These are phyloP conservation scores for Mycena crocata DNA, from an alignment of 768 basidiomycete species.

Conservation along the genomic window DNA sequence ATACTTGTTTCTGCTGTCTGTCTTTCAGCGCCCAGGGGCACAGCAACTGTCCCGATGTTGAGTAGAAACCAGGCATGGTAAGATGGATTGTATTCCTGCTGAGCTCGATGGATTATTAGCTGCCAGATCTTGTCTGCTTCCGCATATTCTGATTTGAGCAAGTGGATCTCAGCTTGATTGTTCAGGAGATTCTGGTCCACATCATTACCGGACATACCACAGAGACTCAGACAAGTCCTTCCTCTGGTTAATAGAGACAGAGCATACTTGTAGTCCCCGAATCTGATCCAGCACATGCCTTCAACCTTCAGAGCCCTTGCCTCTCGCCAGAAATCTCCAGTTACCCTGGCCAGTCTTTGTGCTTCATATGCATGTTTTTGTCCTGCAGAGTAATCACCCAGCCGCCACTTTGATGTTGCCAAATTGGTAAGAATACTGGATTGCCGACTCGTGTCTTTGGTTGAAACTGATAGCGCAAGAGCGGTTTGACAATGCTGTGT, in stretches of 20 bases:
- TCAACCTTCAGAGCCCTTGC: not conserved
- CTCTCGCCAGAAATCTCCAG: not conserved
- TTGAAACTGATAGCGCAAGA: not conserved
- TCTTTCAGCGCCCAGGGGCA: not conserved
- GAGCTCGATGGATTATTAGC: not conserved
- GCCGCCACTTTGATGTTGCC: not conserved
- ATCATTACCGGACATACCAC: not conserved
- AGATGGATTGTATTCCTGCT: not conserved
- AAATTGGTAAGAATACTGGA: not conserved
- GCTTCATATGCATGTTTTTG: not conserved
- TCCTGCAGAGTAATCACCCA: not conserved
- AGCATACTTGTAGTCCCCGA: not conserved
- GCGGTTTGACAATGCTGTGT: not conserved
- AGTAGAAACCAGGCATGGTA: not conserved
- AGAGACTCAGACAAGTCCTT: not conserved
- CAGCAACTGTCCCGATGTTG: not conserved
- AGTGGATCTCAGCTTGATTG: not conserved
- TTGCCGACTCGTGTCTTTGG: not conserved
- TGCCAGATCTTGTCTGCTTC: not conserved
- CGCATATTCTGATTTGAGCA: not conserved
- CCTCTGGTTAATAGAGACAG: not conserved
- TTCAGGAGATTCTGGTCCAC: not conserved
- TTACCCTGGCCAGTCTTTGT: too few species aligned
- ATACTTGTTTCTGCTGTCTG: not conserved
- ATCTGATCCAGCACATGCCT: not conserved